A percentile compares a stretch with the other conserved stretches of the same genome.
These are phyloP conservation scores for Epicoccum sorghinum DNA, from an alignment of 2,329 filamentous ascomycete species.

Conservation along the genomic window DNA sequence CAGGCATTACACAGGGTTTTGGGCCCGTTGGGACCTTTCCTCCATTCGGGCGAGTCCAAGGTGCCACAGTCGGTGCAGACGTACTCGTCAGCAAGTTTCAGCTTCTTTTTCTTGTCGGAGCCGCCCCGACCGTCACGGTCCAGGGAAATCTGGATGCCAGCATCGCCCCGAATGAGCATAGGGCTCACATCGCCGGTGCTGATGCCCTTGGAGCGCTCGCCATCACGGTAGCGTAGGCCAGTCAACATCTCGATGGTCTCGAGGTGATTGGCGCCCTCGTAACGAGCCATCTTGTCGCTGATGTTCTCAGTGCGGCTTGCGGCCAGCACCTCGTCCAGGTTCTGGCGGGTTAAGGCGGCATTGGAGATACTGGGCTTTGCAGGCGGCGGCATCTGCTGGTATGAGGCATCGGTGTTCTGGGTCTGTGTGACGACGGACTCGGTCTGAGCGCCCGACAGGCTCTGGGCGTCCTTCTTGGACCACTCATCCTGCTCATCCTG, in stretches of 20 bases:
- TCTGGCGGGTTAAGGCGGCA: slow-evolving; percentile 75
- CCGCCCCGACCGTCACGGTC: slow-evolving; percentile 73
- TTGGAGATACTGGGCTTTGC: slow-evolving; percentile 68
- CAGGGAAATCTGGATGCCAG: slow-evolving; percentile 80
- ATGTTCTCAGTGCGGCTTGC: slow-evolving; percentile 75
- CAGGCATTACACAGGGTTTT: slow-evolving; percentile 97
- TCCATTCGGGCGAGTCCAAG: slow-evolving; percentile 92
- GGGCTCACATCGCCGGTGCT: slow-evolving; percentile 85
- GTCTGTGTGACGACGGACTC: slow-evolving; percentile 50
- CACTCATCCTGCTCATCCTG: slow-evolving; percentile 76
- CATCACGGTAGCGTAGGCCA: slow-evolving; percentile 83
- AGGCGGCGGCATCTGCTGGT: slow-evolving; percentile 68
- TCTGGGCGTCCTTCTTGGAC: slow-evolving; percentile 62
- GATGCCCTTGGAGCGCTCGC: slow-evolving; percentile 85
- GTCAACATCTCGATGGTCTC: slow-evolving; percentile 95
- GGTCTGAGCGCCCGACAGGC: slow-evolving; percentile 3
- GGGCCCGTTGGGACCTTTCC: slow-evolving; percentile 88
- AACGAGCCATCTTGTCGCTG: slow-evolving; percentile 82
- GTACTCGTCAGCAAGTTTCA: slow-evolving; percentile 83
- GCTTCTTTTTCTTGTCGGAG: slow-evolving; percentile 84
- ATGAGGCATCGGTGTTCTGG: slow-evolving; percentile 50
- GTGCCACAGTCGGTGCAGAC: slow-evolving; percentile 96
- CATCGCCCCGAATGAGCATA: slow-evolving; percentile 81
- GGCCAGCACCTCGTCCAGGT: slow-evolving; percentile 74
- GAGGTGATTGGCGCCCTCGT: slow-evolving; percentile 73